Base-by-base conservation (phyloP, 2,329 filamentous ascomycete genomes). In the Talaromyces verruculosus region DNA sequence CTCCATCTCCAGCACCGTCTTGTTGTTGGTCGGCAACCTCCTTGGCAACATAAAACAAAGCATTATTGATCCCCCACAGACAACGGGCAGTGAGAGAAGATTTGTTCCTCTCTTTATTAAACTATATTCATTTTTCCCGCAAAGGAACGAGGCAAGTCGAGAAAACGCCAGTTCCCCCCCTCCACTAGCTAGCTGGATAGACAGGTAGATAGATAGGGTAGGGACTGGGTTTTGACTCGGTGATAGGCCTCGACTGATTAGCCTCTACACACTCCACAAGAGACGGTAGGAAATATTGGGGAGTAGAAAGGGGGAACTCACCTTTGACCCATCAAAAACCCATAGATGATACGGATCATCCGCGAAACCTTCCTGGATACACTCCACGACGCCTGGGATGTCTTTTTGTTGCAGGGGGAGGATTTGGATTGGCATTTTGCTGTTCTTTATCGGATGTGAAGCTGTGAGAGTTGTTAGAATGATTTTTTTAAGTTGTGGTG, bases 11-110 rank as follows among this genome's bases (percentile, higher is more conserved):
- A 3, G 2, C 5, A 47, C 5, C 19, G 47, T 53, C 39, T 22
- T 17, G 43, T 22, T 17, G 43, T 4, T 28, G 47, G 22, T 59
- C 19, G 45, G 28, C 37, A 30, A 37, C 51, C 51, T 64, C 86
- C 76, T 88, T 90, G 10, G 88, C 88, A 66, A 91, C 87, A 70
- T 89, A 85, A 78, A 91, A 90, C 43, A 90, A 83, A 62, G 85
- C 88, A 72, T 89, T 87, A 62, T 84, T 82, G 74, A 92, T 89
- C 30, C 89, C 89, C 87, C 89, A 91, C 69, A 81, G 81, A 77
- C 89, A 91, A 62, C 90, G 85, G 1, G 89, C 85, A 1, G 82
- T 83, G 17, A 91, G 81, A 15, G 88, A 90, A 37, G 83, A 83
- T 66, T 84, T 84, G 72, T 91, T 91, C 35, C 89, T 84, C 57